Base-by-base conservation (phyloP, 2,329 filamentous ascomycete genomes). In the Phoma herbarum region DNA sequence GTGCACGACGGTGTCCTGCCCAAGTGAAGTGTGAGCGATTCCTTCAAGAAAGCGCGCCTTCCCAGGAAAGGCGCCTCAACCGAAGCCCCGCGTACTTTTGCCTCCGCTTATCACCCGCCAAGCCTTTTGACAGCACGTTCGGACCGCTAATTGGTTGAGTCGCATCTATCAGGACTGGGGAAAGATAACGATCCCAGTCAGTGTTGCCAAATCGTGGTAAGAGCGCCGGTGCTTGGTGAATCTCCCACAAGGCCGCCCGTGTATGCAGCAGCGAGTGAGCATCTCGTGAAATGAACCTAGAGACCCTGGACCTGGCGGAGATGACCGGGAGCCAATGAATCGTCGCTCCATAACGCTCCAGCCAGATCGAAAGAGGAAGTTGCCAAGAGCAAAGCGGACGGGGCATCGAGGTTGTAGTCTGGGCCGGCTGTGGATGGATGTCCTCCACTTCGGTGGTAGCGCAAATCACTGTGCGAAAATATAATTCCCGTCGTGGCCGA, bases 101-200 rank as follows among this genome's bases (percentile, higher is more conserved):
- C 72, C 73, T 70, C 73, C 67, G 72, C 66, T 74, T 76, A 75
- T 76, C 72, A 71, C 59, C 25, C 45, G 51, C 67, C 61, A 66
- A 60, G 59, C 37, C 42, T 26, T 33, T 46, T 33, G 20, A 56
- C 52, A 50, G 59, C 64, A 66, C 62, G 62, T 64, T 63, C 39
- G 48, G 26, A 31, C 16, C 57, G 43, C 41, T 63, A 52, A 73
- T 69, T 69, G 64, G 70, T 11, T 29, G 39, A 42, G 23, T 49
- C 20, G 31, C 45, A 44, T 43, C 51, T 68, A 67, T 70, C 68
- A 61, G 61, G 57, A 51, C 67, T 68, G 65, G 64, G 65, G 64
- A 65, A 66, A 66, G 74, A 75, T 75, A 75, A 75, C 51, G 63
- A 66, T 64, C 59, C 64, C 49, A 45, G 72, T 53, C 59, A 58